Evolutionary conservation across 495 filamentous ascomycete genomes (phyloP).

Genomic region (Thermochaetoides thermophila): DNA sequence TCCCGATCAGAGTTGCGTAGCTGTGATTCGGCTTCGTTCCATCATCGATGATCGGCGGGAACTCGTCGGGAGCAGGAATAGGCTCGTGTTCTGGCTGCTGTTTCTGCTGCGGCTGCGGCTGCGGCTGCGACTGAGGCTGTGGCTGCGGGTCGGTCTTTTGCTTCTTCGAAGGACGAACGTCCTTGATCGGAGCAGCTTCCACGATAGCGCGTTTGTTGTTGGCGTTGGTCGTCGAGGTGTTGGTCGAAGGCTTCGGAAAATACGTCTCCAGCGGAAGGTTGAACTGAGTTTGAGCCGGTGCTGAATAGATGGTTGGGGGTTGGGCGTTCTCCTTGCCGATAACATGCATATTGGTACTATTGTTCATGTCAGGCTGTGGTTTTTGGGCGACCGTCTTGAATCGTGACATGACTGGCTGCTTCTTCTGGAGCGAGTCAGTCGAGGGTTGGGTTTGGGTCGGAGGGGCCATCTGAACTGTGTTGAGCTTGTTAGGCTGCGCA

Average conservation of each 20-base stretch:
- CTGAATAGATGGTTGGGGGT: constrained; percentile 17
- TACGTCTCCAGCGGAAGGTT: constrained; percentile 38
- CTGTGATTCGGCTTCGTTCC: constrained; percentile 80
- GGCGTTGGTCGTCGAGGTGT: no score
- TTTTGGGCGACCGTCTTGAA: constrained; percentile 48
- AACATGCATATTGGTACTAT: constrained; percentile 35
- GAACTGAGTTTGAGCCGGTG: constrained; percentile 10
- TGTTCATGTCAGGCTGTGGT: constrained; percentile 47
- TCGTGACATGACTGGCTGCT: constrained; percentile 42
- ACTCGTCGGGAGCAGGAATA: constrained; percentile 57
- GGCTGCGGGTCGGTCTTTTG: constrained; percentile 35
- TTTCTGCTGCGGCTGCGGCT: no score
- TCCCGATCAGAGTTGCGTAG: constrained; percentile 91
- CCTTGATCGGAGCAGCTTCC: constrained; percentile 62
- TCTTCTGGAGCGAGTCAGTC: constrained; percentile 83
- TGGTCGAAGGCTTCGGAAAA: constrained; percentile 38
- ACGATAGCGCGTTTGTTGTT: constrained; percentile 51
- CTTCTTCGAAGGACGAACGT: constrained; percentile 52
- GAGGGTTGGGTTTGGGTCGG: constrained; percentile 4
- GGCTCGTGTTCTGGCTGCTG: constrained; percentile 38
- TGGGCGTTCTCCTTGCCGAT: constrained; percentile 54
- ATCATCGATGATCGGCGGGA: constrained; percentile 72
- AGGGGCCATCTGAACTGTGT: neutral
- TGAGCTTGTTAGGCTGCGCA: no score
- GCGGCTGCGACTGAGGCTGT: no score